phyloP scores from a whole-genome alignment of 2,329 filamentous ascomycete species.

The Xylaria sp. region DNA sequence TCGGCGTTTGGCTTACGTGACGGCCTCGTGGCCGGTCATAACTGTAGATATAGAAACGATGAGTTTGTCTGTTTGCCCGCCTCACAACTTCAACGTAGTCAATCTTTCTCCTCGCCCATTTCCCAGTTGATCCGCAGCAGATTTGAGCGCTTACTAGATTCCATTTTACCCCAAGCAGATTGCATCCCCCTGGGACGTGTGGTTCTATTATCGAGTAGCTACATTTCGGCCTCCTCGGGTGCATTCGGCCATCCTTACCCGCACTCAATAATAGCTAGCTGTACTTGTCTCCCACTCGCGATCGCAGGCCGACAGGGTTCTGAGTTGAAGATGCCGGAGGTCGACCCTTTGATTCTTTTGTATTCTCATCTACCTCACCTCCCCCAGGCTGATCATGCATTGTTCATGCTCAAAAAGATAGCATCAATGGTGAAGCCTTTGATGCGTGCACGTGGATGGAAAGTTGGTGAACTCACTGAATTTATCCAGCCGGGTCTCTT shows the following conservation, averaged over 20 bases:
- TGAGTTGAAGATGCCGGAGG: conserved; percentile 46
- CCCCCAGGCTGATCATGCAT: conserved; percentile 55
- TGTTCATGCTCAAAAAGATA: conserved; percentile 74
- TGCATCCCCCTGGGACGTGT: neutral
- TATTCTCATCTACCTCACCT: conserved; percentile 57
- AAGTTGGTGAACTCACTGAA: conserved; percentile 78
- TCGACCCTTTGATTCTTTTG: conserved; percentile 53
- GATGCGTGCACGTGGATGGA: conserved; percentile 87
- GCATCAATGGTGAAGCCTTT: conserved; percentile 92
- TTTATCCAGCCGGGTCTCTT: conserved; percentile 77
- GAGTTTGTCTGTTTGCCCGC: conserved; percentile 6
- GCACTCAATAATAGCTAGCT: neutral
- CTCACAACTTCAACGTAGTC: no score
- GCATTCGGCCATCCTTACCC: no score
- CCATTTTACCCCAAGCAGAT: neutral
- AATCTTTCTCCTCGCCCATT: neutral
- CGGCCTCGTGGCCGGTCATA: conserved; percentile 16
- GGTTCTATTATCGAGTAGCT: neutral
- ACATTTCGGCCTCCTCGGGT: no score
- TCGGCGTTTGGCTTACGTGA: conserved; percentile 21
- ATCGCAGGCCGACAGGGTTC: neutral
- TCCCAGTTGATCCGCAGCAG: neutral
- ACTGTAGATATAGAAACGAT: conserved; percentile 21
- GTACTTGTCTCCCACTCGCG: neutral
- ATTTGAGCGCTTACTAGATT: no score